Evolutionary conservation across 306 rosid species (phyloP).

Genomic region (Cotoneaster glaucophyllus): DNA sequence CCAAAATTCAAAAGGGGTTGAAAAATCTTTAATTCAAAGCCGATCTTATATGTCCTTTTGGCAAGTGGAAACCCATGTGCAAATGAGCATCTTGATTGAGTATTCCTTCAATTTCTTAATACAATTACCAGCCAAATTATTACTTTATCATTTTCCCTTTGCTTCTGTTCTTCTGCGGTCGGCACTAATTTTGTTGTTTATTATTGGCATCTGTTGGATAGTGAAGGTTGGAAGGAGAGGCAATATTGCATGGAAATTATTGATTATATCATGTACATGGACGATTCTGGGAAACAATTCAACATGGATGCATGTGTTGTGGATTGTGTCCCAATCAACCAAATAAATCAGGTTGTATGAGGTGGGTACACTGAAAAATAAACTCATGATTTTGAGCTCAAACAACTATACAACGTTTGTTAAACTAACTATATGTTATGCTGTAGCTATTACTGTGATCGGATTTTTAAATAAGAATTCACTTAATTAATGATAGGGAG

Average conservation of each 20-base stretch:
- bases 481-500: too few species aligned
- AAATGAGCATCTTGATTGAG: slow-evolving; percentile 13
- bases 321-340: slow-evolving; percentile 12
- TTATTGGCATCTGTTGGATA: neutral
- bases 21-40: neutral
- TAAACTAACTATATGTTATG: neutral
- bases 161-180: slow-evolving; percentile 25
- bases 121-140: neutral
- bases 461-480: too few species aligned
- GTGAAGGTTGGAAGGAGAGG: neutral
- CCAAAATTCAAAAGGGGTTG: neutral
- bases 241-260: slow-evolving; percentile 26
- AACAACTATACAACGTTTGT: neutral
- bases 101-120: slow-evolving; percentile 7
- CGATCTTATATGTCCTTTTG: slow-evolving; percentile 25
- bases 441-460: too few species aligned
- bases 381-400: neutral
- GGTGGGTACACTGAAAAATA: neutral
- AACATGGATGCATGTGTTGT: slow-evolving; percentile 44
- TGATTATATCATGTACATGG: slow-evolving; percentile 2
- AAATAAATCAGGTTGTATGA: neutral
- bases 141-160: neutral
- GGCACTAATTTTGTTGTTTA: slow-evolving; percentile 28
- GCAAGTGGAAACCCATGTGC: slow-evolving; percentile 39
- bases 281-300: slow-evolving; percentile 20